A percentile compares a stretch with the other conserved stretches of the same genome.
phyloP scores from a whole-genome alignment of 1,139 yeast genomes.

The Yamadazyma sp. region DNA sequence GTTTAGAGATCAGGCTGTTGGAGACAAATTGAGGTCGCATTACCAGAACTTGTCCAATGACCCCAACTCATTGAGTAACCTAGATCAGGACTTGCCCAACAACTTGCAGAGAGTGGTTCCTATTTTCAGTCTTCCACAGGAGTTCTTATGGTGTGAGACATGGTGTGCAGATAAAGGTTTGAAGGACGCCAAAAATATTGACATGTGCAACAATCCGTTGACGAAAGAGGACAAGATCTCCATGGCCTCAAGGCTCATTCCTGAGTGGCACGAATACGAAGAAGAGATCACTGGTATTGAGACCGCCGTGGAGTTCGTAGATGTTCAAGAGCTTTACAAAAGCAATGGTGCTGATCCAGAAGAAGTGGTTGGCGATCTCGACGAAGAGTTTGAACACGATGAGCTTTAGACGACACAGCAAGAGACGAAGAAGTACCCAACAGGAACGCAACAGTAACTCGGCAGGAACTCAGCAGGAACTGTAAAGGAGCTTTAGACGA shows the following conservation, averaged over 20 bases:
- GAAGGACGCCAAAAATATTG: constrained; percentile 69
- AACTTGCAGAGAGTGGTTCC: constrained; percentile 69
- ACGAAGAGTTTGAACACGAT: constrained; percentile 10
- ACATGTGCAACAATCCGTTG: constrained; percentile 78
- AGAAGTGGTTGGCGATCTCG: neutral
- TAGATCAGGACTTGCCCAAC: constrained; percentile 92
- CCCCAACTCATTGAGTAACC: constrained; percentile 71
- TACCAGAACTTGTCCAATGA: constrained; percentile 83
- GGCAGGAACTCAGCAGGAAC: no score
- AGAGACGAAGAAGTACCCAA: no score
- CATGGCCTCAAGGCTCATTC: constrained; percentile 70
- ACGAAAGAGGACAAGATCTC: constrained; percentile 76
- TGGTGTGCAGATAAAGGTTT: constrained; percentile 78
- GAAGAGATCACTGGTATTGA: neutral
- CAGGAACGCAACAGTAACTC: no score
- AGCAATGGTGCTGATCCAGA: neutral
- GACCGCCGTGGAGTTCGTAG: neutral
- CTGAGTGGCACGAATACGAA: constrained; percentile 76
- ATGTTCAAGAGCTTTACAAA: neutral
- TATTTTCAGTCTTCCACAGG: constrained; percentile 72
- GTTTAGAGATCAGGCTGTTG: constrained; percentile 68
- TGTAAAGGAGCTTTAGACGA: no score
- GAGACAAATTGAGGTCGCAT: constrained; percentile 79
- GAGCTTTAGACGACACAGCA: constrained; percentile 11
- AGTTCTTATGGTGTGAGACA: constrained; percentile 93